Evolutionary conservation across 768 basidiomycete genomes (phyloP), one percentile per base, ranked within the genome.

Genomic region (Mycena sanguinolenta): DNA sequence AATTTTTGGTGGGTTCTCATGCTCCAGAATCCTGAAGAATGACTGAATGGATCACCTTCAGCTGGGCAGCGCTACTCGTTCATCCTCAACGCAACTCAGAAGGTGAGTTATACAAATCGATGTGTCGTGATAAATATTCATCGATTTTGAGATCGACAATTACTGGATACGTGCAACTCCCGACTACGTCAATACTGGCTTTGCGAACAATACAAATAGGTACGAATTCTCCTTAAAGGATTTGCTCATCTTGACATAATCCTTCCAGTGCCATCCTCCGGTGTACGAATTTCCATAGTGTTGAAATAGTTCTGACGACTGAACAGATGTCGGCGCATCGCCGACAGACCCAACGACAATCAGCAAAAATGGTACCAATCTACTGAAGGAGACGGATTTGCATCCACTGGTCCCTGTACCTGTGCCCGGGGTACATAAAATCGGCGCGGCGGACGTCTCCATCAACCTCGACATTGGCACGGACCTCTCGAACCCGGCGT

Each of bases 81-180:
- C 23, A 76, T 87, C 13, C 75, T 87, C n/a, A 73, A 76, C 16
- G 86, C 86, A 10, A 74, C 84, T 71, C 81, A 87, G 63, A 69
- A 81, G 0, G 42, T 44, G 42, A 2, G 17, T 19, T 4, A 4
- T 44, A n/a, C n/a, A n/a, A n/a, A n/a, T 44, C 2, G 42, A n/a
- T 14, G 42, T 16, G 21, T 14, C 6, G 2, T 44, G 42, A 44
- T 44, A 0, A 44, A 44, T 44, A 44, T 44, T n/a, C 17, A 44
- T 44, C 21, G 42, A 44, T 2, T 44, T 14, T 69, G 84, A 23
- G 82, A 19, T 44, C 42, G 17, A 74, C 16, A 90, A 87, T 67
- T 89, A 90, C 74, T 89, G 88, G 88, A 80, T 90, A 50, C 85
- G 87, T 27, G 80, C 87, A 0, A 58, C 75, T n/a, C 77, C 82